Conservation (phyloP, 345 rosid genomes). For the Arabidopsis thaliana region TAIR10.1 NC_003074.8:13572501-13573000, state of each 20-base stretch:
- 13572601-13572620: not conserved
- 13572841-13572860: too few species aligned
- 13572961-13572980: too few species aligned
- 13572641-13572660: not conserved
- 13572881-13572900: too few species aligned
- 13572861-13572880: too few species aligned
- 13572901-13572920: too few species aligned
- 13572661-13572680: not conserved
- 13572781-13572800: too few species aligned
- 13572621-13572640: not conserved
- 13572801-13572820: too few species aligned
- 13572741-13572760: not conserved
- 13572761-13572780: not conserved
- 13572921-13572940: too few species aligned
- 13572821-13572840: too few species aligned
- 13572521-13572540: not conserved
- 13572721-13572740: not conserved
- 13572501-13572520: not conserved
- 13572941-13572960: too few species aligned
- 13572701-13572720: slow-evolving; percentile 8
- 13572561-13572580: not conserved
- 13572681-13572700: not conserved
- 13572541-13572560: not conserved
- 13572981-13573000: too few species aligned
- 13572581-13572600: not conserved